Conservation (phyloP, 1,139 yeast species). For the Yamadazyma dendronema region DNA sequence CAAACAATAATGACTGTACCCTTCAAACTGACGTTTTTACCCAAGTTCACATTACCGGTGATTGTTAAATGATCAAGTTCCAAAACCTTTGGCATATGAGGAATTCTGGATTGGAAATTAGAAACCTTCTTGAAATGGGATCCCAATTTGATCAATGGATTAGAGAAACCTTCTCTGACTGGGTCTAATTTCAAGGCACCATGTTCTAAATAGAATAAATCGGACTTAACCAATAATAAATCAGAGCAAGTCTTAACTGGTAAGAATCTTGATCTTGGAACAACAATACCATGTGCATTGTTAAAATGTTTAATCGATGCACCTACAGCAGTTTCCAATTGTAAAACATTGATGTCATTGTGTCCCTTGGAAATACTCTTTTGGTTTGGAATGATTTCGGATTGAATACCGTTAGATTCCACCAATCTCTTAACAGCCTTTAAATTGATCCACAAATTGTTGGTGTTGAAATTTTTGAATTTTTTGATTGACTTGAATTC, state of each 20-base stretch:
- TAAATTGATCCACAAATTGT: conserved; percentile 95
- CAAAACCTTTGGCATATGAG: conserved; percentile 94
- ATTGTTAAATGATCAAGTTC: conserved; percentile 97
- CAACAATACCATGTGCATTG: conserved; percentile 97
- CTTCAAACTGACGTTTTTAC: conserved; percentile 86
- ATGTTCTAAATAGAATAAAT: conserved; percentile 84
- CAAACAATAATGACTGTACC: conserved; percentile 98
- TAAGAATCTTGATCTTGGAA: conserved; percentile 95
- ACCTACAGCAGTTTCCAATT: conserved; percentile 98
- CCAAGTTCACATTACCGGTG: conserved; percentile 92
- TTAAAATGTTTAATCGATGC: conserved; percentile 97
- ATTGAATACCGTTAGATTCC: conserved; percentile 76
- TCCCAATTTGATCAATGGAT: conserved; percentile 94
- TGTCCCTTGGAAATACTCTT: conserved; percentile 79
- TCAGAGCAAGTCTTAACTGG: conserved; percentile 98
- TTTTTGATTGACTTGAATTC: conserved; percentile 97
- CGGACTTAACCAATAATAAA: conserved; percentile 92
- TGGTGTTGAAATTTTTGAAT: conserved; percentile 96
- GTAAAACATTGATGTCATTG: conserved; percentile 80
- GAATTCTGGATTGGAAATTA: conserved; percentile 84
- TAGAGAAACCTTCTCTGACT: conserved; percentile 79
- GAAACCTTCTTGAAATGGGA: conserved; percentile 94
- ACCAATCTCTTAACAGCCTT: conserved; percentile 91
- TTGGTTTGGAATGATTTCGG: conserved; percentile 94
- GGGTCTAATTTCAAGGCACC: conserved; percentile 88